phyloP scores from a whole-genome alignment of 257 asterid species.

The Rubia yunnanensis region DNA sequence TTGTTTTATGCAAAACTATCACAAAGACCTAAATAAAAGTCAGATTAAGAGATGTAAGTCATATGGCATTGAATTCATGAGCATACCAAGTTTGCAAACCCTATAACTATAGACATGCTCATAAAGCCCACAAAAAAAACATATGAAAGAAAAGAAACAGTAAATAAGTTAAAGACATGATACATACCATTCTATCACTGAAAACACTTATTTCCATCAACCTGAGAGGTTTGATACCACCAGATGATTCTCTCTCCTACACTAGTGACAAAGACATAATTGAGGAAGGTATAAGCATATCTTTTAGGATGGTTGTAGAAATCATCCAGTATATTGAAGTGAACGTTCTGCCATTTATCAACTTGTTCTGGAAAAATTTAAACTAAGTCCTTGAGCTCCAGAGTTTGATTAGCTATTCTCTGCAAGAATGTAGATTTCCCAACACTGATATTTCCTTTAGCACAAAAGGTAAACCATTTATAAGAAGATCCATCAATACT shows the following conservation, averaged over 20 bases:
- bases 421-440: constrained; percentile 89
- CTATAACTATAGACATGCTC: neutral
- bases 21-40: constrained; percentile 69
- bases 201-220: constrained; percentile 95
- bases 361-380: constrained; percentile 89
- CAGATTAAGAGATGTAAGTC: constrained; percentile 1
- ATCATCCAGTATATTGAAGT: constrained; percentile 83
- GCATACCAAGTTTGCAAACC: neutral
- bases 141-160: neutral
- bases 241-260: constrained; percentile 89
- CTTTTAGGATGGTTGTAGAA: too few species aligned
- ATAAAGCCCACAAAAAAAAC: neutral
- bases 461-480: constrained; percentile 86
- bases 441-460: constrained; percentile 94
- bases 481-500: too few species aligned
- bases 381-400: constrained; percentile 88
- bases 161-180: constrained; percentile 4
- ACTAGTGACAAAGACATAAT: constrained; percentile 91
- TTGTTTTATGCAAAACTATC: constrained; percentile 96
- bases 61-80: neutral
- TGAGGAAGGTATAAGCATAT: constrained; percentile 96
- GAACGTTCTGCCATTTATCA: constrained; percentile 91
- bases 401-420: constrained; percentile 85
- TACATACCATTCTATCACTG: constrained; percentile 86
- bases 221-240: constrained; percentile 78